Base-by-base conservation (phyloP, 805 yeast species). In the Monosporozyma aquatica region DNA sequence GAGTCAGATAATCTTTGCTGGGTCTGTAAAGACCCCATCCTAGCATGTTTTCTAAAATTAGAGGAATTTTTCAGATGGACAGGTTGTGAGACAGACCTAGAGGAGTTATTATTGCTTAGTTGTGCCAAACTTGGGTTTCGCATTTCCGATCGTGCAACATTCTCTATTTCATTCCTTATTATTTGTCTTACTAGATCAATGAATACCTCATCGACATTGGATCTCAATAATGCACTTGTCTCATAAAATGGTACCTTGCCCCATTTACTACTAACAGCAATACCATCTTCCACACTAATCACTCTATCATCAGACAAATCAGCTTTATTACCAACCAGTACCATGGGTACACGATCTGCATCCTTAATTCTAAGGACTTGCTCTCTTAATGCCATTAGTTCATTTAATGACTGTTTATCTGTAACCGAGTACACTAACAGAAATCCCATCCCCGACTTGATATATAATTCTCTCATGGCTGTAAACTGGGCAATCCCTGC, bases 401-500 rank as follows among this genome's bases (percentile, higher is more conserved):
- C 94, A 53, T 87, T 90, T 61, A 89, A 85, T 3, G 95, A 80
- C 52, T 80, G 76, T 48, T 85, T 72, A 45, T 90, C 84, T 38
- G 92, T 87, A 49, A 92, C 84, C 25, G 92, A 79, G 61, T 90
- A 92, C 11, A 87, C 97, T 40, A 89, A 68, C 43, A 89, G 66
- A 55, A 89, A 89, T 13, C 97, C 97, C 64, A 89, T 95, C 35
- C 97, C 97, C 2, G 95, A 86, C 47, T 95, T 76, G 94, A 89
- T 89, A 64, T 89, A 89, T 62, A 87, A 92, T 60, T 90, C 97
- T 54, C 89, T 69, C 87, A 82, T 80, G 15, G 96, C 95, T 43
- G 87, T 77, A 63, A 89, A 89, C 65, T 89, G 97, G 64, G 90
- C 97, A 70, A 89, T 97, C 33, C 98, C 98, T 2, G 98, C 98